A percentile compares a stretch with the other conserved stretches of the same genome.
Evolutionary conservation across 1,284 basidiomycete species (phyloP).

Genomic region (Rhodofomes roseus): DNA sequence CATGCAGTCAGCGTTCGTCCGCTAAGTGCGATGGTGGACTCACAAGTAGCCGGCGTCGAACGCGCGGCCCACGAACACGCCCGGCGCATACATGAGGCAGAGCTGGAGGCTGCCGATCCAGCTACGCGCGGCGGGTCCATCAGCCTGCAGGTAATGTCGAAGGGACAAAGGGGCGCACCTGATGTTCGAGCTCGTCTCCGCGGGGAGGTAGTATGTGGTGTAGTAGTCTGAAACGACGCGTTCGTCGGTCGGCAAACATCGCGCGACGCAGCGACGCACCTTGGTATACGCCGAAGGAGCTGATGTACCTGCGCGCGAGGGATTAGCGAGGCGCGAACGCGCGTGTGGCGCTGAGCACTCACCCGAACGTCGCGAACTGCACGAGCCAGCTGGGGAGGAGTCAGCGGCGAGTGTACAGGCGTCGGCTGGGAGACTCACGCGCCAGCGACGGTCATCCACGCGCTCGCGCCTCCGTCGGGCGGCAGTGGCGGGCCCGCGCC

Average conservation of each 20-base stretch:
- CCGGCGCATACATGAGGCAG: conserved; percentile 31
- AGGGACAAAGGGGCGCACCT: conserved; percentile 14
- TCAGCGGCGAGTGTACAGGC: too few relatives aligned
- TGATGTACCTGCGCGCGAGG: conserved; percentile 36
- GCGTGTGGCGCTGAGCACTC: neutral
- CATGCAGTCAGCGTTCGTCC: neutral
- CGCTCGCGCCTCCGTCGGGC: conserved; percentile 15
- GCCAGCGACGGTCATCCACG: conserved; percentile 15
- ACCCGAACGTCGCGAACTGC: conserved; percentile 22
- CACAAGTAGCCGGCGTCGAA: conserved; percentile 37
- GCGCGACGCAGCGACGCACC: conserved; percentile 18
- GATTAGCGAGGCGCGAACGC: conserved; percentile 25
- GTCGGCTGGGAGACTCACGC: conserved; percentile 16
- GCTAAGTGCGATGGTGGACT: conserved; percentile 1
- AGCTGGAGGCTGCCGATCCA: conserved; percentile 43
- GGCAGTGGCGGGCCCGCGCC: neutral
- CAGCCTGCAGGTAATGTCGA: conserved; percentile 1
- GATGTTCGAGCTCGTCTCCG: conserved; percentile 31
- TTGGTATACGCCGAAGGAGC: conserved; percentile 46
- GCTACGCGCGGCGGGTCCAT: conserved; percentile 29
- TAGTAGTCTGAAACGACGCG: conserved; percentile 8
- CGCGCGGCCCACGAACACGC: conserved; percentile 28
- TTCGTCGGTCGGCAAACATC: too few relatives aligned
- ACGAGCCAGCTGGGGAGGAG: conserved; percentile 15
- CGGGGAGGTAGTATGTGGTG: conserved; percentile 12